These are phyloP conservation scores for Phylloporus arenicola DNA, from an alignment of 768 basidiomycete species.

Conservation along the genomic window DNA sequence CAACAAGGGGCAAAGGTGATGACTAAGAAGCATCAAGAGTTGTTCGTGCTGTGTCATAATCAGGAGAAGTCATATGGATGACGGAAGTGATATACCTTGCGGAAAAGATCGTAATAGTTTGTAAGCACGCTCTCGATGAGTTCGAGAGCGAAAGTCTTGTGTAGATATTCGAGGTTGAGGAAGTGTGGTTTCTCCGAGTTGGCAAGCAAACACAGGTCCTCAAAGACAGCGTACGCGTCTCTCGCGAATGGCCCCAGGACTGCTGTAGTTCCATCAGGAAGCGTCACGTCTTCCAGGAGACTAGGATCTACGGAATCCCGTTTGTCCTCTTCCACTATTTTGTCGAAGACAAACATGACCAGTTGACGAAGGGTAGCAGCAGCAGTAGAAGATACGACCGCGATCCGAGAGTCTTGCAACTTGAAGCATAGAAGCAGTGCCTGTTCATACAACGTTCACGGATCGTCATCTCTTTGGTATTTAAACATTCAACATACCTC, in stretches of 20 bases:
- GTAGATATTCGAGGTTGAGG: slow-evolving; percentile 73
- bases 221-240: slow-evolving; percentile 85
- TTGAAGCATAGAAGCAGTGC: slow-evolving; percentile 92
- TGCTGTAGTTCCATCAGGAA: slow-evolving; percentile 67
- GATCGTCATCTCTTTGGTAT: background rate
- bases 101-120: slow-evolving; percentile 83
- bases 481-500: slow-evolving; percentile 50
- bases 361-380: slow-evolving; percentile 93
- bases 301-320: slow-evolving; percentile 25
- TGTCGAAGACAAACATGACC: slow-evolving; percentile 97
- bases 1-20: slow-evolving; percentile 86
- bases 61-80: background rate
- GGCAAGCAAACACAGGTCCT: slow-evolving; percentile 88
- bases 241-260: slow-evolving; percentile 66
- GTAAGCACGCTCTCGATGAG: slow-evolving; percentile 94
- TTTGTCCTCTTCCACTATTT: slow-evolving; percentile 76
- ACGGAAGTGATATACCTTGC: slow-evolving; percentile 48
- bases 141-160: slow-evolving; percentile 95
- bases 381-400: slow-evolving; percentile 95
- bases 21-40: slow-evolving; percentile 77
- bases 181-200: slow-evolving; percentile 77
- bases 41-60: slow-evolving; percentile 59
- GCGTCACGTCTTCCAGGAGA: slow-evolving; percentile 36
- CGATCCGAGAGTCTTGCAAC: slow-evolving; percentile 90
- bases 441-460: slow-evolving; percentile 34